A percentile compares a stretch with the other conserved stretches of the same genome.
phyloP scores from a whole-genome alignment of 208 protist species.

The Hexamita inflata region DNA sequence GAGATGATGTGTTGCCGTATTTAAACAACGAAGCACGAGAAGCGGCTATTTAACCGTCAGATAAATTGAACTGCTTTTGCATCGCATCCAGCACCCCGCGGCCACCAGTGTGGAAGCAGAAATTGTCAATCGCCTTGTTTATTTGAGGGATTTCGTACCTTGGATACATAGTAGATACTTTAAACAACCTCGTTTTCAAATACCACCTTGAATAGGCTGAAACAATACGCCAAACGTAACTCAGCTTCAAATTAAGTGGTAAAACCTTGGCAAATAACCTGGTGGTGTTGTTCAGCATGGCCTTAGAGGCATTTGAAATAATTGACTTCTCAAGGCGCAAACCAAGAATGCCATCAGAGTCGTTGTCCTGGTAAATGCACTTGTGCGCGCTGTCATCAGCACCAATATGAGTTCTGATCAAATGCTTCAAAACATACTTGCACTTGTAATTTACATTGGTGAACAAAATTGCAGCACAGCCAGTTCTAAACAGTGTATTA shows the following conservation, averaged over 20 bases:
- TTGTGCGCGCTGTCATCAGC: constrained; percentile 44
- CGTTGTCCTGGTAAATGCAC: constrained; percentile 51
- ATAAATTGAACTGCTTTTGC: not conserved
- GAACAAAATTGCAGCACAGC: constrained; percentile 10
- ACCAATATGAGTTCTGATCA: constrained; percentile 23
- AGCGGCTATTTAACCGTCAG: not conserved
- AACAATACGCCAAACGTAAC: constrained; percentile 49
- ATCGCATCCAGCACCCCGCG: not conserved
- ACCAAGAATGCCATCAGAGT: constrained; percentile 42
- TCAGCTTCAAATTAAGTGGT: constrained; percentile 48
- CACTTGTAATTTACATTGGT: not conserved
- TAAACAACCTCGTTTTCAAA: not conserved
- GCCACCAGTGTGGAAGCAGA: not conserved
- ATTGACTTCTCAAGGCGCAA: constrained; percentile 49
- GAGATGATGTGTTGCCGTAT: not conserved
- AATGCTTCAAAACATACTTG: not conserved
- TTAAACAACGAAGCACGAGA: not conserved
- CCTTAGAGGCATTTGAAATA: constrained; percentile 47
- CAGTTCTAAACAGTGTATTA: constrained; percentile 15
- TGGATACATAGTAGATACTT: constrained; percentile 14
- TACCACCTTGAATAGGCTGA: constrained; percentile 33
- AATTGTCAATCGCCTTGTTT: not conserved
- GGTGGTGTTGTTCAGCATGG: too few relatives aligned
- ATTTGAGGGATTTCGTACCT: not conserved
- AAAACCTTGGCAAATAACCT: constrained; percentile 56